Conservation (phyloP, 2,329 filamentous ascomycete species). For the Colletotrichum ledebouriae region DNA sequence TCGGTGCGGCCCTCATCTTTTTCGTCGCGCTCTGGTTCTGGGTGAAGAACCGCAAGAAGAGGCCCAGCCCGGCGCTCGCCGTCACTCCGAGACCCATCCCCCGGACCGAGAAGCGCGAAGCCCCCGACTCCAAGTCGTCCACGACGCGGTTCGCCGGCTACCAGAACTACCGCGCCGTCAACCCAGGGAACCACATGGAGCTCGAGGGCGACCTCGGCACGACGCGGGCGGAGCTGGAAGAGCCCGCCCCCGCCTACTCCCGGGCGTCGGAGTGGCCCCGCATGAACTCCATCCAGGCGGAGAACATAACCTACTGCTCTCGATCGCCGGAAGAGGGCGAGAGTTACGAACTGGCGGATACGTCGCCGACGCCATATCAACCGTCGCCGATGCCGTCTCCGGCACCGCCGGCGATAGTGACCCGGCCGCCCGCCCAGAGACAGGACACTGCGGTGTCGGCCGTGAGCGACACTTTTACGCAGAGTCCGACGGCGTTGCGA, state of each 20-base stretch:
- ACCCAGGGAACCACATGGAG: conserved; percentile 27
- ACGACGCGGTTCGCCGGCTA: conserved; percentile 33
- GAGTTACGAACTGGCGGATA: conserved; percentile 38
- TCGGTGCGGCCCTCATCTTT: conserved; percentile 24
- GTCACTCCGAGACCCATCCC: conserved; percentile 25
- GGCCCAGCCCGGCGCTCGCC: not conserved
- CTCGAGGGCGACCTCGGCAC: conserved; percentile 30
- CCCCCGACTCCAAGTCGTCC: conserved; percentile 35
- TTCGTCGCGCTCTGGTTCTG: conserved; percentile 28
- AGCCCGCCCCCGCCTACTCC: conserved; percentile 28
- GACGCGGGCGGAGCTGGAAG: conserved; percentile 29
- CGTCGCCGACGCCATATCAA: conserved; percentile 16
- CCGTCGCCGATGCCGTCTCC: too few species aligned
- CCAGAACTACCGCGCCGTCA: conserved; percentile 12
- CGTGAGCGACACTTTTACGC: conserved; percentile 13
- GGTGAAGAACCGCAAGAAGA: conserved; percentile 27
- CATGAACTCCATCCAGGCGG: conserved; percentile 32
- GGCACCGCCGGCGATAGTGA: not conserved
- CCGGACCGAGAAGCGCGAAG: conserved; percentile 37
- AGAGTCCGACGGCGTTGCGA: conserved; percentile 16
- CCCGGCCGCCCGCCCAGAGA: conserved; percentile 7
- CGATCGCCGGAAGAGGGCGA: conserved; percentile 23
- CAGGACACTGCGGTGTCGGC: conserved; percentile 27
- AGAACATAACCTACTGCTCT: conserved; percentile 25
- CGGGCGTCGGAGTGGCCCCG: conserved; percentile 36